Percentiles rank a stretch among this genome's conserved stretches.
Evolutionary conservation across 768 basidiomycete genomes (phyloP).

Genomic region (Omphalotus guepiniiformis): DNA sequence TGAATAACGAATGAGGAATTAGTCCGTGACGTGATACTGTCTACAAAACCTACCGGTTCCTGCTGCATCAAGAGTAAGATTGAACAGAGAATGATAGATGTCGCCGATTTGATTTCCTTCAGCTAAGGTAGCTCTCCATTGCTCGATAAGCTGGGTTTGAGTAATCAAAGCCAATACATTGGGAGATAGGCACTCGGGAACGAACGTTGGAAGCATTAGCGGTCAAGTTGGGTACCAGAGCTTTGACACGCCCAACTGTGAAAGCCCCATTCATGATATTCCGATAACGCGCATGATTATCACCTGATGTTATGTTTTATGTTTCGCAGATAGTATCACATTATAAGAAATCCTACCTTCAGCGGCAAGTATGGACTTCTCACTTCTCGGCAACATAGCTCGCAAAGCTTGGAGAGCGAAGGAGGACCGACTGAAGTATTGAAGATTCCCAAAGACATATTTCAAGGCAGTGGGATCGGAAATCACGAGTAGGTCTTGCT

Average conservation of each 20-base stretch:
- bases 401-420: background rate
- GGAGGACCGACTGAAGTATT: too few relatives aligned
- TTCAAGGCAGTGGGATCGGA: background rate
- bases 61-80: background rate
- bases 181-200: background rate
- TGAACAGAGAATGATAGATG: background rate
- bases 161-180: background rate
- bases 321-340: too few relatives aligned
- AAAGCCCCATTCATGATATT: background rate
- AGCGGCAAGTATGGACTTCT: background rate
- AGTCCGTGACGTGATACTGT: too few relatives aligned
- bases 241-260: background rate
- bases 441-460: background rate
- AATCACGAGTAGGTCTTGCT: background rate
- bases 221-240: background rate
- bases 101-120: background rate
- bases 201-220: background rate
- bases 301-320: too few relatives aligned
- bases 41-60: background rate
- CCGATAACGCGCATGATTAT: background rate
- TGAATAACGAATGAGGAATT: too few relatives aligned
- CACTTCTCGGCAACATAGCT: background rate
- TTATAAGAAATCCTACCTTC: background rate
- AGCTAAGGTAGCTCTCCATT: background rate
- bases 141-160: background rate